Conservation (phyloP, 176 grass and related monocot genomes). For the Bothriochloa decipiens region DNA sequence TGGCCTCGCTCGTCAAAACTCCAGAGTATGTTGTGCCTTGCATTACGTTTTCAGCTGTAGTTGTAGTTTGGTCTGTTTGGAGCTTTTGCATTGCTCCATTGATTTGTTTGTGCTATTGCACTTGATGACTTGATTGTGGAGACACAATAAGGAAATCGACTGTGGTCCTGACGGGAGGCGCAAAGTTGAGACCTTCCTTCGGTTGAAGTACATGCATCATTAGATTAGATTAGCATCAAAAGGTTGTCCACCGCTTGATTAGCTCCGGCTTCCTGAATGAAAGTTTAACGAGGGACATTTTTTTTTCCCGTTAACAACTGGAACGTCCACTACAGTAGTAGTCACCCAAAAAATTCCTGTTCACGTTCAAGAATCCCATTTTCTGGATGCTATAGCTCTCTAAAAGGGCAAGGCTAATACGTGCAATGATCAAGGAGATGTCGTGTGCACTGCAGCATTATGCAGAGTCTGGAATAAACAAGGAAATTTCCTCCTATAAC, state of each 20-base stretch:
- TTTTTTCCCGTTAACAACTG: background rate
- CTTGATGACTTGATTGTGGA: background rate
- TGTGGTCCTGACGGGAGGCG: background rate
- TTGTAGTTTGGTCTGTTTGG: background rate
- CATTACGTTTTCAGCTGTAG: background rate
- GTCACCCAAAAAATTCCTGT: background rate
- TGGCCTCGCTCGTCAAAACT: background rate
- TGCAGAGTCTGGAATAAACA: background rate
- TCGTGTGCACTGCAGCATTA: background rate
- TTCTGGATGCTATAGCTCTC: background rate
- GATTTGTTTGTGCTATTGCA: background rate
- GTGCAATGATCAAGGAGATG: too few relatives aligned
- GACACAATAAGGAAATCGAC: conserved; percentile 25
- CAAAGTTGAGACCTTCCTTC: background rate
- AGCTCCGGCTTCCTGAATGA: background rate
- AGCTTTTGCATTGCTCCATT: background rate
- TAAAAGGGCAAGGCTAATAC: too few relatives aligned
- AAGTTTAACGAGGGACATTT: background rate
- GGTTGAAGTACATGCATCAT: conserved; percentile 17
- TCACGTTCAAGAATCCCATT: background rate
- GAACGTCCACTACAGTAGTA: background rate
- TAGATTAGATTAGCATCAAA: background rate
- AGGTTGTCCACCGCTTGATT: background rate
- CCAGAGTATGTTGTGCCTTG: background rate
- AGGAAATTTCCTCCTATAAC: background rate